Base-by-base conservation (phyloP, 139 green algal species). In the Coelastrella sp. region DNA sequence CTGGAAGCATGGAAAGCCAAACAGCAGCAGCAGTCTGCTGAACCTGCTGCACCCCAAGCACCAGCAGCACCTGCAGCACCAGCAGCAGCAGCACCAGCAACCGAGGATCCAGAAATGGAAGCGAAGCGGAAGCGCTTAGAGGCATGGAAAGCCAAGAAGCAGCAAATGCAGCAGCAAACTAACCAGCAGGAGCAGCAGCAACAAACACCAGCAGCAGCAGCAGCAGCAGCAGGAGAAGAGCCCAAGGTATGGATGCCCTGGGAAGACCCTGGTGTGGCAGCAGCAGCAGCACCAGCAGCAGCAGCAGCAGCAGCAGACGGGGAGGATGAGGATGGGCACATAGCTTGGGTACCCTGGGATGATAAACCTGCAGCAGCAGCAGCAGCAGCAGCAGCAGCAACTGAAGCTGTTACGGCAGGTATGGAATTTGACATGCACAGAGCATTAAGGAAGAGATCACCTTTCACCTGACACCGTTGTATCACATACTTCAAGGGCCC, bases 241-340 rank as follows among this genome's bases (percentile, higher is more conserved):
- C 17, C 65, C 24, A 68, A 74, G 68, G 87, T 87, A 0, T 91
- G 94, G 94, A 91, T 94, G 87, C 94, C 94, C 4, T 96, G 94
- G 94, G 94, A 96, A 25, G 93, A 96, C 49, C 85, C 91, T 8
- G 72, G 66, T 6, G 61, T 73, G 20, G 60, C 73, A 49, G 79
- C 83, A 4, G 59, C 85, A 20, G 58, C 85, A 27, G 20, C 73
- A 20, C 1, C 85, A 82, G 20, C 56, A 61, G 3, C 66, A 78
- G 83, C 66, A 80, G 15, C 49, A 57, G 25, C 74, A 80, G 84
- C 84, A 80, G 27, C 81, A 24, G 59, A 73, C 58, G 63, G 17
- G 61, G 84, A 82, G 8, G 84, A 81, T 8, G 84, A 89, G 35
- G 78, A 78, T 57, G 84, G 68, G 24, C 65, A 74, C 9, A 60